Conservation (phyloP, 2,329 filamentous ascomycete genomes). For the Zymoseptoria brevis region DNA sequence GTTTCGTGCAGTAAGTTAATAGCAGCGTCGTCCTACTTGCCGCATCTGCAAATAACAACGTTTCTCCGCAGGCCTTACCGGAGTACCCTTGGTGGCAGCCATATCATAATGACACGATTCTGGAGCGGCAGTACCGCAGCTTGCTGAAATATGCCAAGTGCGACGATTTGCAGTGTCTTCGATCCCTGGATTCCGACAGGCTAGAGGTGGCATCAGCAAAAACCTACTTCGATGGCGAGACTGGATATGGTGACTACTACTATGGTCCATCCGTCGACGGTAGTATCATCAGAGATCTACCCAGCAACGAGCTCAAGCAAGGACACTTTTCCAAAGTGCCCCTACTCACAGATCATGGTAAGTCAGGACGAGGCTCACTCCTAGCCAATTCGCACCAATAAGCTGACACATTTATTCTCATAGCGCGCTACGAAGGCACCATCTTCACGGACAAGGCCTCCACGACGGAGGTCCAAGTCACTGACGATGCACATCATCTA, state of each 20-base stretch:
- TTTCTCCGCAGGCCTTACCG: neutral
- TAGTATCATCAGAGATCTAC: slow-evolving; percentile 31
- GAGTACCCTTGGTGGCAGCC: slow-evolving; percentile 32
- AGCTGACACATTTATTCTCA: neutral
- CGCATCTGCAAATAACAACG: too few relatives aligned
- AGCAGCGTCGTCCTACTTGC: neutral
- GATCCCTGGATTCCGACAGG: neutral
- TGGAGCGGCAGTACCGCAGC: neutral
- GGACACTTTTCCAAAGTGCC: slow-evolving; percentile 32
- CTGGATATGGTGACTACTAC: slow-evolving; percentile 34
- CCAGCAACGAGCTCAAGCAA: slow-evolving; percentile 27
- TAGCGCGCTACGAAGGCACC: slow-evolving; percentile 27
- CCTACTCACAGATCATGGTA: slow-evolving; percentile 25
- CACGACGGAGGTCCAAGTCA: slow-evolving; percentile 24
- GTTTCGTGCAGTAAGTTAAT: slow-evolving; percentile 35
- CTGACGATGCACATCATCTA: slow-evolving; percentile 24
- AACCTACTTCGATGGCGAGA: neutral
- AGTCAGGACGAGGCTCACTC: neutral
- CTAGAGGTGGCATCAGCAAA: neutral
- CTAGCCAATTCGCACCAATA: neutral
- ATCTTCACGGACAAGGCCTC: slow-evolving; percentile 28
- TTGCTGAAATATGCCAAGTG: neutral
- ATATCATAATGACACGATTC: slow-evolving; percentile 11
- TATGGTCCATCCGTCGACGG: slow-evolving; percentile 37
- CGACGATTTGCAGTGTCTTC: neutral